These are phyloP conservation scores for Cucurbitaria berberidis DNA, from an alignment of 2,329 filamentous ascomycete genomes.

Conservation along the genomic window DNA sequence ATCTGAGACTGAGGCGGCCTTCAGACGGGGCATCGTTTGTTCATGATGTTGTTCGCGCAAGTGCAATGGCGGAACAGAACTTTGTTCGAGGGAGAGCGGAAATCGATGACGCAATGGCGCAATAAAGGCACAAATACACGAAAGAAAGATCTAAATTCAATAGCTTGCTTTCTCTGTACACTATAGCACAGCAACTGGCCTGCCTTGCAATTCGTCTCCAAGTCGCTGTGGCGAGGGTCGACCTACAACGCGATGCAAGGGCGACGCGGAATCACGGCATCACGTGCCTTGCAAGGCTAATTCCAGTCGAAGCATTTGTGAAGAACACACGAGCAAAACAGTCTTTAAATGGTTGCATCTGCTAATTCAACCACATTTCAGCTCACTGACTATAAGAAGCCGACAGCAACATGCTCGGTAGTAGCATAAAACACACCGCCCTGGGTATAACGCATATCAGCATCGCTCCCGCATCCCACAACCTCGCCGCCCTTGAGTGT, in stretches of 20 bases:
- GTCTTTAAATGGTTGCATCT: background rate
- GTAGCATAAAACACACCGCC: constrained; percentile 7
- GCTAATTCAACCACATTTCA: background rate
- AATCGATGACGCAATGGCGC: constrained; percentile 36
- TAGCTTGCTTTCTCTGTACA: background rate
- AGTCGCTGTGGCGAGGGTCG: background rate
- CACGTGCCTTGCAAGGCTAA: constrained; percentile 10
- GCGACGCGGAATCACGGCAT: constrained; percentile 18
- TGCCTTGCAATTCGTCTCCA: background rate
- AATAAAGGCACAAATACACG: background rate
- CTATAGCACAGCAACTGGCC: background rate
- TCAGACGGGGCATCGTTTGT: constrained; percentile 35
- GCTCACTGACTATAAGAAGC: background rate
- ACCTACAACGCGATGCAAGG: background rate
- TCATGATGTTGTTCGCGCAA: constrained; percentile 18
- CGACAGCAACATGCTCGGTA: background rate
- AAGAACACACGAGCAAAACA: background rate
- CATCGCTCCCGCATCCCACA: constrained; percentile 5
- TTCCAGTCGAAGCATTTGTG: background rate
- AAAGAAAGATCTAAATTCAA: background rate
- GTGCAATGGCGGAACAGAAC: background rate
- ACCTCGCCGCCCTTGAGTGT: constrained; percentile 1
- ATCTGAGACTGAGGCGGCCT: constrained; percentile 54
- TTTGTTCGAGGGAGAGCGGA: constrained; percentile 6
- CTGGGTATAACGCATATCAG: constrained; percentile 22